Evolutionary conservation across 164 flowering plant species (phyloP).

Genomic region (Litsea cubeba): DNA sequence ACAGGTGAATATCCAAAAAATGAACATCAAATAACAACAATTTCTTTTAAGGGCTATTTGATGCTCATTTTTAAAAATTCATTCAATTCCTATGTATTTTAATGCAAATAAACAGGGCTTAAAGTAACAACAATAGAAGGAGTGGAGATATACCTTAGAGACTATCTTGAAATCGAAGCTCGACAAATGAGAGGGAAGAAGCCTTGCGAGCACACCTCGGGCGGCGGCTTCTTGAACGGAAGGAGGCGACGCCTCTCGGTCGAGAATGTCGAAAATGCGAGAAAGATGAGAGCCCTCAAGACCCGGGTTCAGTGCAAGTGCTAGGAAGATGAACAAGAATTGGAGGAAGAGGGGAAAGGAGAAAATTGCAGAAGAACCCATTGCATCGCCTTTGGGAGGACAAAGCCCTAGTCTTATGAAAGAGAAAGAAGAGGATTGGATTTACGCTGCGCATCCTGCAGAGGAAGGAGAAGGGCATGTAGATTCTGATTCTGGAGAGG

Average conservation of each 20-base stretch:
- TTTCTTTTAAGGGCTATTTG: too few relatives aligned
- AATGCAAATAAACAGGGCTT: too few relatives aligned
- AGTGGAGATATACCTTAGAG: slow-evolving; percentile 36
- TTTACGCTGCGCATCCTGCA: background rate
- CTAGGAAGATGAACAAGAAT: slow-evolving; percentile 2
- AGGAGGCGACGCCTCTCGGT: slow-evolving; percentile 48
- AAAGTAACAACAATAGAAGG: background rate
- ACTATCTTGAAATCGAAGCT: slow-evolving; percentile 54
- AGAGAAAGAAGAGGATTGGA: background rate
- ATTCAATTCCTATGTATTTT: too few relatives aligned
- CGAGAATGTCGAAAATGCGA: slow-evolving; percentile 46
- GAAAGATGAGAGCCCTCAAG: slow-evolving; percentile 47
- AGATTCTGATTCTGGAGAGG: background rate
- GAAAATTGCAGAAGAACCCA: slow-evolving; percentile 21
- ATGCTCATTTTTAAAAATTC: too few relatives aligned
- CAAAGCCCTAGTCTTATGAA: background rate
- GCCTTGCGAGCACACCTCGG: slow-evolving; percentile 40
- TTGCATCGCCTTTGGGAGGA: slow-evolving; percentile 1
- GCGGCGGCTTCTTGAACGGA: slow-evolving; percentile 55
- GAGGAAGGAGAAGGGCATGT: background rate
- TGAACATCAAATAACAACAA: too few relatives aligned
- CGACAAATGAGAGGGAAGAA: slow-evolving; percentile 55
- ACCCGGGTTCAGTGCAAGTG: slow-evolving; percentile 28
- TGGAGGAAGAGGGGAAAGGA: slow-evolving; percentile 14
- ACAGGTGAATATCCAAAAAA: too few relatives aligned